Evolutionary conservation across 2,329 filamentous ascomycete species (phyloP), one percentile per base, ranked within the genome.

Genomic region (Cercospora citrullina): DNA sequence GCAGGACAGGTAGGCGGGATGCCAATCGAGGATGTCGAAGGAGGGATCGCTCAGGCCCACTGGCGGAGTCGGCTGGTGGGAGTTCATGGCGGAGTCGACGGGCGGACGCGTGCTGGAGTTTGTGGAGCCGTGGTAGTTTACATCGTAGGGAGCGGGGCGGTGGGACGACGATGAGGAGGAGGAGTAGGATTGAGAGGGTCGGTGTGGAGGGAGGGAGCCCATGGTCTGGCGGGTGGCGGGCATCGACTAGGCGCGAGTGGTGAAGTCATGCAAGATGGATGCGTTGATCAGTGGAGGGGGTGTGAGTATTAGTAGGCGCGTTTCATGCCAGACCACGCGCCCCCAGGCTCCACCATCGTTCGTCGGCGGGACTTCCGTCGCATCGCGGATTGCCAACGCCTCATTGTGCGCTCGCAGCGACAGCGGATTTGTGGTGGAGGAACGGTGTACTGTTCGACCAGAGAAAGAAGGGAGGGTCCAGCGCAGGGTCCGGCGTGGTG

Each of bases 21-120:
- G 91, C 95, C 95, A 98, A 69, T 93, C 91, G 78, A 97, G 90
- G 71, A 97, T 91, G 79, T 94, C 91, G 80, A 94, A 88, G 69
- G 84, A 81, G 64, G 82, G 79, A 67, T 82, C 80, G 67, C 79
- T 75, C 68, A 80, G 72, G 28, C 73, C 72, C 23, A 59, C 53
- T 61, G 70, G 36, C 14, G 62, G 28, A 14, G 48, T 6, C n/a
- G 68, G 64, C 48, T 61, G 67, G 6, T 65, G 48, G 33, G 53
- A 55, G 21, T 70, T 69, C 71, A 72, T 72, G 66, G 64, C 67
- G 31, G 64, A 66, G 60, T 69, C 66, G 60, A 65, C 57, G 23
- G 21, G n/a, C 18, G 64, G 39, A 23, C 64, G 63, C 16, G 57
- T 60, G 39, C 33, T 33, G 33, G 63, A 60, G 18, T 12, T 9